Base-by-base conservation (phyloP, 129 eudicot genomes). In the Ambrosia trifida region DNA sequence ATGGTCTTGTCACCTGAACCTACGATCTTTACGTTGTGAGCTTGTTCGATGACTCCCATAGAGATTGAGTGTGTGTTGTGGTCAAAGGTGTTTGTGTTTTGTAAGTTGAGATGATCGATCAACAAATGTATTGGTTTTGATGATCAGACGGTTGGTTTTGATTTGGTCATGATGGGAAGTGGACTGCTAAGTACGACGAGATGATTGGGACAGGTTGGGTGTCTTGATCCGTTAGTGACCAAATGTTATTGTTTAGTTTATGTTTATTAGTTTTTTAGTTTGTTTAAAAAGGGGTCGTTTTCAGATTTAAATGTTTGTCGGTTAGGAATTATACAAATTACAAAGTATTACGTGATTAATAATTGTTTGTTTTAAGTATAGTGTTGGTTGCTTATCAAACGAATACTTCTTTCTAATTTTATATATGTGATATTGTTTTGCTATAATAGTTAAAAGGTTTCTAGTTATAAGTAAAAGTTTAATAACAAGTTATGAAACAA, bases 11-110 rank as follows among this genome's bases (percentile, higher is more conserved):
- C 35, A 2, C 97, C 93, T n/a, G 90, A 78, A 2, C 98, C 98
- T 24, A 89, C 1, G 16, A 94, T 47, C 71, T 91, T 84, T 0
- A 85, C 93, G 83, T 94, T 92, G 83, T 92, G 98, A 28, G 96
- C 98, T 70, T 87, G 78, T 72, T 89, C 91, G 4, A 85, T 90
- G 4, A 92, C 78, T 11, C 96, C 98, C 98, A 92, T 92, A 50
- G 59, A 11, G 50, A 32, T 69, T 80, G 74, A 11, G 49, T 44
- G 4, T 40, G 45, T 40, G 36, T 1, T 32, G 14, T 59, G 11
- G 18, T 59, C 16, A 17, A 35, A 56, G 41, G 56, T 56, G 66
- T 16, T 69, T 69, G 64, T n/a, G 11, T 38, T 75, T 75, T 75
- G 45, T 72, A 49, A 36, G 28, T 24, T 50, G 18, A 49, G 46